A percentile compares a stretch with the other conserved stretches of the same genome.
These are phyloP conservation scores for Corylus americana DNA, from an alignment of 306 rosid species.

Conservation along the genomic window DNA sequence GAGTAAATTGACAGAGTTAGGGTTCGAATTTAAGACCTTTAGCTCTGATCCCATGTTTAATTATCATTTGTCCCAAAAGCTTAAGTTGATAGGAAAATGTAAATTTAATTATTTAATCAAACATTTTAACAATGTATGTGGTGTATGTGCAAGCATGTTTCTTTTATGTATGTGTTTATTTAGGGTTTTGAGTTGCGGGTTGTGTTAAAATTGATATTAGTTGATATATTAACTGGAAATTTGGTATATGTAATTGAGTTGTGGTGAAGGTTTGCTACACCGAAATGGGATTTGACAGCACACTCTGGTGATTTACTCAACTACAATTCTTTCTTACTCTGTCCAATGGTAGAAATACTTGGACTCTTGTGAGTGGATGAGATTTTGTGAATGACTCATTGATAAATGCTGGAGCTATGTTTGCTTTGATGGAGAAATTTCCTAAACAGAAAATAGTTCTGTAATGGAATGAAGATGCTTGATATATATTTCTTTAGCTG, in stretches of 20 bases:
- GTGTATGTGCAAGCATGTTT: too few species aligned
- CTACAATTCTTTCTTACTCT: not conserved
- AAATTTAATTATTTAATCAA: too few species aligned
- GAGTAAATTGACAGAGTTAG: too few species aligned
- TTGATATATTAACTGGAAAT: not conserved
- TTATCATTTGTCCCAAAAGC: too few species aligned
- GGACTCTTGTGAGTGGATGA: not conserved
- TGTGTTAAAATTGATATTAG: not conserved
- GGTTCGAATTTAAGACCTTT: slow-evolving; percentile 37
- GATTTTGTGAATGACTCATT: not conserved
- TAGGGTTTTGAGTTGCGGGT: not conserved
- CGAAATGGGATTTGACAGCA: not conserved
- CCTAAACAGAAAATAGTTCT: not conserved
- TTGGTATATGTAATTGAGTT: not conserved
- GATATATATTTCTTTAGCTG: not conserved
- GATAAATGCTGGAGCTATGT: not conserved
- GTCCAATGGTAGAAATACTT: not conserved
- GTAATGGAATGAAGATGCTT: not conserved
- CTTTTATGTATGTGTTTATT: not conserved
- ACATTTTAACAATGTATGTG: too few species aligned
- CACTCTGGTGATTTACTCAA: not conserved
- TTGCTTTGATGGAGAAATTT: not conserved
- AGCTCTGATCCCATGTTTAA: too few species aligned
- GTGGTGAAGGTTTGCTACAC: not conserved
- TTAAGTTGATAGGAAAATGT: too few species aligned